Evolutionary conservation across 805 yeast species (phyloP).

Genomic region (Metschnikowia continentalis): DNA sequence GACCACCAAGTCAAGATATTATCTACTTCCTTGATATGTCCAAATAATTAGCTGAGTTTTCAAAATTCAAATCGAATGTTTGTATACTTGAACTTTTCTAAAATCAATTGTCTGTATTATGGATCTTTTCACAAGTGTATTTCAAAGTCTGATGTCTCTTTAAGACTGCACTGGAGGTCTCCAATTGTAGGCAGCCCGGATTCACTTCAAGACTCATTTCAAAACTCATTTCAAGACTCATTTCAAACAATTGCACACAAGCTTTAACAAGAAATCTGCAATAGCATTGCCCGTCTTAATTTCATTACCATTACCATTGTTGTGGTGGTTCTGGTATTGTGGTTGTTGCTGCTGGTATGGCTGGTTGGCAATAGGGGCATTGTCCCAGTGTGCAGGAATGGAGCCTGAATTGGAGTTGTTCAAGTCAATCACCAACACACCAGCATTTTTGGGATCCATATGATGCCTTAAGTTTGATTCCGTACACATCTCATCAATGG

Average conservation of each 20-base stretch:
- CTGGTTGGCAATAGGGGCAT: constrained; percentile 17
- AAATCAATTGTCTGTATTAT: no score
- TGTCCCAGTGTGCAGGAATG: constrained; percentile 33
- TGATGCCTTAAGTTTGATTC: constrained; percentile 59
- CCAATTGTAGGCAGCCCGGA: neutral
- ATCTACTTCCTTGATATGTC: no score
- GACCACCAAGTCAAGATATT: no score
- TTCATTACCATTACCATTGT: constrained; percentile 5
- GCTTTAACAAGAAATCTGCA: constrained; percentile 28
- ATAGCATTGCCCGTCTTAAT: constrained; percentile 25
- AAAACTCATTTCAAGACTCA: neutral
- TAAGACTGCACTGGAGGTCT: neutral
- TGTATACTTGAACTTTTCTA: no score
- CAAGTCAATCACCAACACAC: constrained; percentile 73
- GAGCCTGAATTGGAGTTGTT: constrained; percentile 21
- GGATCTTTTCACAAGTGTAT: no score
- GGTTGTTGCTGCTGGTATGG: constrained; percentile 20
- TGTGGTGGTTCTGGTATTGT: constrained; percentile 21
- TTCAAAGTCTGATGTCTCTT: no score
- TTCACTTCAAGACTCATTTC: no score
- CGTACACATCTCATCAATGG: constrained; percentile 71
- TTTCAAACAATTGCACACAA: constrained; percentile 29
- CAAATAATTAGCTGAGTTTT: no score
- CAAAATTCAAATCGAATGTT: no score
- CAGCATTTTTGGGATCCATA: constrained; percentile 69